These are phyloP conservation scores for Zygosaccharomyces sapae DNA, from an alignment of 1,139 yeast genomes.

Conservation along the genomic window DNA sequence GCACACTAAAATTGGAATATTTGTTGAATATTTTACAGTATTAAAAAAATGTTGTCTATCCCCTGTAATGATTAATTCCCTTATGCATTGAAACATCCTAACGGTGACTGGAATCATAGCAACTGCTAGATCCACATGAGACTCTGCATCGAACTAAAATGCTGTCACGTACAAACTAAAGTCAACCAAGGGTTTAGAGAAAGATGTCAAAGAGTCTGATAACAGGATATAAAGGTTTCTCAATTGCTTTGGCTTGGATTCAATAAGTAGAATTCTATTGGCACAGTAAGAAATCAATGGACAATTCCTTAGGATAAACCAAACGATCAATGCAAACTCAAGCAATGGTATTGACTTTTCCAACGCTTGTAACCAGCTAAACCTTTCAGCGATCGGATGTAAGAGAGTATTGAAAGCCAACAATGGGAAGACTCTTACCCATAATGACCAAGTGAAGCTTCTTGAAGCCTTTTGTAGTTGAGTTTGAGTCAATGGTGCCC, in stretches of 20 bases:
- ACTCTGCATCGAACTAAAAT: conserved; percentile 28
- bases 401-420: conserved; percentile 9
- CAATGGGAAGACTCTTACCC: conserved; percentile 10
- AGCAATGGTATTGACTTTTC: conserved; percentile 36
- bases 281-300: conserved; percentile 43
- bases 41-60: conserved; percentile 59
- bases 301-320: conserved; percentile 28
- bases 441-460: conserved; percentile 19
- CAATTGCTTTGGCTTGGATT: conserved; percentile 52
- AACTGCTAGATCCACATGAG: conserved; percentile 39
- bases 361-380: conserved; percentile 13
- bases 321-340: conserved; percentile 32
- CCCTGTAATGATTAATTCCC: conserved; percentile 56
- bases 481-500: conserved; percentile 27
- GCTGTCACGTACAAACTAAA: conserved; percentile 47
- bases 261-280: conserved; percentile 49
- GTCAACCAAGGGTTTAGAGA: conserved; percentile 71
- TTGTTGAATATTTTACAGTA: conserved; percentile 66
- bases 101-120: conserved; percentile 59
- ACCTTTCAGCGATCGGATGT: conserved; percentile 18
- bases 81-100: conserved; percentile 75
- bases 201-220: conserved; percentile 79
- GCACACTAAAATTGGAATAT: conserved; percentile 56
- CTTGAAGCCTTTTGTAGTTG: conserved; percentile 25
- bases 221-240: conserved; percentile 78